These are phyloP conservation scores for Leptodermis oblonga DNA, from an alignment of 257 asterid species.

Conservation along the genomic window DNA sequence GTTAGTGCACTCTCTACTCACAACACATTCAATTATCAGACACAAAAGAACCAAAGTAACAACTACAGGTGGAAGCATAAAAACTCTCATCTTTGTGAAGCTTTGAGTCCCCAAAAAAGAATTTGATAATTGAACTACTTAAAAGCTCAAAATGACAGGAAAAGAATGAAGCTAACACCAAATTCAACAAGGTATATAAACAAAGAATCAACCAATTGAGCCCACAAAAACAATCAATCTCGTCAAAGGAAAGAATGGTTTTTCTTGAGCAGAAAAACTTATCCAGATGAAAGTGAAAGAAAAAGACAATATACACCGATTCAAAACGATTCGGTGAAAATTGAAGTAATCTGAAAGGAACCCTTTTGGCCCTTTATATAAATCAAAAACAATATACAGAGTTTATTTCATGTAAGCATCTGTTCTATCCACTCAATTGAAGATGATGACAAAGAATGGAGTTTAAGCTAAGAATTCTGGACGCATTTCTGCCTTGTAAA, in stretches of 20 bases:
- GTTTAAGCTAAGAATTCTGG: constrained; percentile 40
- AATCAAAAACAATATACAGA: background rate
- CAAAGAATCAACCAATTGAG: constrained; percentile 16
- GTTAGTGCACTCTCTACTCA: constrained; percentile 68
- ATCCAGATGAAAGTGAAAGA: background rate
- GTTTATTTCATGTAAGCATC: background rate
- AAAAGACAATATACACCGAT: constrained; percentile 10
- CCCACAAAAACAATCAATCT: constrained; percentile 19
- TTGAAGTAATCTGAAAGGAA: background rate
- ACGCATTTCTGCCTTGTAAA: constrained; percentile 7
- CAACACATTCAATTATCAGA: constrained; percentile 24
- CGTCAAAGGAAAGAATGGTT: constrained; percentile 44
- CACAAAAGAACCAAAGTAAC: constrained; percentile 17
- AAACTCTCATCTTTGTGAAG: constrained; percentile 30
- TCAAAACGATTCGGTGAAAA: background rate
- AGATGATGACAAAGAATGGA: constrained; percentile 29
- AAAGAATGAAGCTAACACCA: background rate
- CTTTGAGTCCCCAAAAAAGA: background rate
- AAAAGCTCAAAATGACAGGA: background rate
- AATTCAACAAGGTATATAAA: constrained; percentile 15
- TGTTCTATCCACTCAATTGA: constrained; percentile 14
- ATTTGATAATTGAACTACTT: background rate
- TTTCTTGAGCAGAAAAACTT: constrained; percentile 19
- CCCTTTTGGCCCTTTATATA: background rate
- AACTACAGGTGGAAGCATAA: constrained; percentile 15